Evolutionary conservation across 2,329 filamentous ascomycete genomes (phyloP).

Genomic region (Aspergillus sp.): DNA sequence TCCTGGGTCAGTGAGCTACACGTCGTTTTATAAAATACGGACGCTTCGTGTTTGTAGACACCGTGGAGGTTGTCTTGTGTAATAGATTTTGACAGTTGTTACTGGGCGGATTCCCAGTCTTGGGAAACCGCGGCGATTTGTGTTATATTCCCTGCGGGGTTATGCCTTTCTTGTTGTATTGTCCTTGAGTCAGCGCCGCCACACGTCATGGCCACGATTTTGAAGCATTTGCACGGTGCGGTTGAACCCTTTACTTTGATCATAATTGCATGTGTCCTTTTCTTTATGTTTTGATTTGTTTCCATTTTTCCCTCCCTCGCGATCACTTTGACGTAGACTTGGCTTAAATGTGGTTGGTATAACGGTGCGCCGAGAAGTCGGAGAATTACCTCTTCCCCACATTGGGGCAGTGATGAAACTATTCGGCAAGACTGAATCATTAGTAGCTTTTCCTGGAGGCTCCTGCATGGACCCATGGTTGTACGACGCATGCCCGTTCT

Average conservation of each 20-base stretch:
- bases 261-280: conserved; percentile 28
- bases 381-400: not conserved
- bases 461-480: conserved; percentile 27
- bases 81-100: conserved; percentile 1
- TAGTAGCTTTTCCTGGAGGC: conserved; percentile 4
- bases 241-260: conserved; percentile 14
- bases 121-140: not conserved
- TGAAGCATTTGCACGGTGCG: conserved; percentile 1
- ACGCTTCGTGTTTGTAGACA: not conserved
- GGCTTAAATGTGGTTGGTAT: not conserved
- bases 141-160: not conserved
- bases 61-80: not conserved
- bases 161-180: not conserved
- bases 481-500: conserved; percentile 9
- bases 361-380: not conserved
- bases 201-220: conserved; percentile 1
- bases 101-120: not conserved
- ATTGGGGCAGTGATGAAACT: conserved; percentile 28
- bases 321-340: conserved; percentile 33
- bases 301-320: conserved; percentile 8
- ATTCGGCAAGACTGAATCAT: conserved; percentile 36
- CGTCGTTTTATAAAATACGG: not conserved
- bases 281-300: too few species aligned
- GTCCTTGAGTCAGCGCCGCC: not conserved
- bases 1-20: not conserved